phyloP scores from a whole-genome alignment of 345 rosid genomes.

The Kernera saxatilis region DNA sequence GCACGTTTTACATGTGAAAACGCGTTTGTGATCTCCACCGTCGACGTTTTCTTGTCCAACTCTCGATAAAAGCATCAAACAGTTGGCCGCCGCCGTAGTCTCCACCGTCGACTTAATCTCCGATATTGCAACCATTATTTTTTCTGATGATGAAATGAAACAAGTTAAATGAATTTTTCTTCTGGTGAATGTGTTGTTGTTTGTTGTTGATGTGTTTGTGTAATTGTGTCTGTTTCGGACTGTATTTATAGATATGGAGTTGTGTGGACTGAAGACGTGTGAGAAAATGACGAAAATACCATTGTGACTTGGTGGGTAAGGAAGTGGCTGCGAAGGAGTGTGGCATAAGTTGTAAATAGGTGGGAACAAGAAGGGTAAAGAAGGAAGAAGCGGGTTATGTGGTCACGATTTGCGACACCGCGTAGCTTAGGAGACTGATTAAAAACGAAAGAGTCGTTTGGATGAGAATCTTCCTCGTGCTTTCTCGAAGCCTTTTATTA shows the following conservation, averaged over 20 bases:
- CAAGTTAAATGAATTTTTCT: not conserved
- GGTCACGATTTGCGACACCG: constrained; percentile 31
- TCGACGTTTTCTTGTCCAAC: constrained; percentile 37
- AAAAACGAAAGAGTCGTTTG: constrained; percentile 22
- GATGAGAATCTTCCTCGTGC: constrained; percentile 27
- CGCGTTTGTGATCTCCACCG: constrained; percentile 29
- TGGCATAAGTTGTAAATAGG: constrained; percentile 16
- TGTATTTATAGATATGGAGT: constrained; percentile 24
- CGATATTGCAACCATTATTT: constrained; percentile 20
- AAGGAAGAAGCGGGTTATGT: constrained; percentile 11
- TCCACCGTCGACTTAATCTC: constrained; percentile 30
- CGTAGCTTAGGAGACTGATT: constrained; percentile 15
- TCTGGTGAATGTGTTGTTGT: constrained; percentile 33
- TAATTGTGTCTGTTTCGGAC: not conserved
- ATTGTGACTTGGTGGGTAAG: constrained; percentile 36
- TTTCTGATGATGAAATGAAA: not conserved
- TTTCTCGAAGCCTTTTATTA: constrained; percentile 16
- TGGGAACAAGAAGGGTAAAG: not conserved
- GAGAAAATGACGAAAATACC: constrained; percentile 4
- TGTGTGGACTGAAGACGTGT: constrained; percentile 23
- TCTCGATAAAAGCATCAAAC: constrained; percentile 64
- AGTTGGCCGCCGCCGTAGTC: constrained; percentile 41
- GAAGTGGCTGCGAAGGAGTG: constrained; percentile 30
- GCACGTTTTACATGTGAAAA: constrained; percentile 81
- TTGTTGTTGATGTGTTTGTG: not conserved